phyloP scores from a whole-genome alignment of 2,329 filamentous ascomycete genomes.

The Hypoxylon rubiginosum region DNA sequence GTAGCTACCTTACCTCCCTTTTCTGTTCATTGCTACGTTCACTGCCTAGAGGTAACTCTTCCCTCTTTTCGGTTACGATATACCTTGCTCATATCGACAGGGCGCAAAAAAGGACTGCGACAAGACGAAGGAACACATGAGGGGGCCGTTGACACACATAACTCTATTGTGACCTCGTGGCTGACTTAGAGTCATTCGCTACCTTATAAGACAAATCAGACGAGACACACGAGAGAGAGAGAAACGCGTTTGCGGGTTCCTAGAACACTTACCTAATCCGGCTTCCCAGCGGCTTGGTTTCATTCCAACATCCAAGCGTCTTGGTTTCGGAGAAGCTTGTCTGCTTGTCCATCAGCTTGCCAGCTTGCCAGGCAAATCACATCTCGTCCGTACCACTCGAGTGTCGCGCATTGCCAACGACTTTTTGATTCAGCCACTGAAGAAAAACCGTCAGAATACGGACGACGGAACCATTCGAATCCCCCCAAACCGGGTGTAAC shows the following conservation, averaged over 20 bases:
- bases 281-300: conserved; percentile 23
- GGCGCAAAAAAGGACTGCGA: conserved; percentile 27
- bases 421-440: conserved; percentile 21
- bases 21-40: conserved; percentile 12
- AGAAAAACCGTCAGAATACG: conserved; percentile 17
- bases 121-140: conserved; percentile 22
- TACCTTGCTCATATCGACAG: conserved; percentile 33
- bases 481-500: conserved; percentile 25
- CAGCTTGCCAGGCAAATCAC: conserved; percentile 19
- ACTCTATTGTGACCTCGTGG: conserved; percentile 38
- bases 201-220: conserved; percentile 28
- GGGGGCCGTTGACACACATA: conserved; percentile 24
- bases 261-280: conserved; percentile 40
- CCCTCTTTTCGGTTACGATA: conserved; percentile 10
- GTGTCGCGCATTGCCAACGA: conserved; percentile 26
- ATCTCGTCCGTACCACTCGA: too few species aligned
- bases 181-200: conserved; percentile 34
- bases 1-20: conserved; percentile 21
- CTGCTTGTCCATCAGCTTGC: conserved; percentile 30
- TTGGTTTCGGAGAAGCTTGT: neutral
- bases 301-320: conserved; percentile 34
- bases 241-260: conserved; percentile 37
- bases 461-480: conserved; percentile 17
- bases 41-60: conserved; percentile 14
- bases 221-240: conserved; percentile 21